These are phyloP conservation scores for Yueomyces sp. DNA, from an alignment of 1,139 yeast species.

Conservation along the genomic window DNA sequence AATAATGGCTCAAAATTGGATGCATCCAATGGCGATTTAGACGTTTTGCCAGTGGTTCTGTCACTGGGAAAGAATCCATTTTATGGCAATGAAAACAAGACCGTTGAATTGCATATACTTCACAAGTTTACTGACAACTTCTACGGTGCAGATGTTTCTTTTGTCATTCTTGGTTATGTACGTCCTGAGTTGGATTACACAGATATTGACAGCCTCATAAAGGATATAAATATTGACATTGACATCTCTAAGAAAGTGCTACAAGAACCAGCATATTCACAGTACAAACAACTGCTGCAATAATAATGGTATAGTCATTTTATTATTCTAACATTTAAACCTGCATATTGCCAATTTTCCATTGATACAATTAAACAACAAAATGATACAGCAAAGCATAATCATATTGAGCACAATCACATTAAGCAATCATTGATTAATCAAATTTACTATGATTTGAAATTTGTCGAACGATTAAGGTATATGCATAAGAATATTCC, in stretches of 20 bases:
- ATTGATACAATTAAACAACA: too few relatives aligned
- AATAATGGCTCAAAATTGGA: slow-evolving; percentile 47
- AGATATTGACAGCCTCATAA: slow-evolving; percentile 72
- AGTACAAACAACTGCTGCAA: slow-evolving; percentile 4
- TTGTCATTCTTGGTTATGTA: slow-evolving; percentile 72
- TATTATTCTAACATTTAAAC: too few relatives aligned
- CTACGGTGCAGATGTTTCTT: slow-evolving; percentile 68
- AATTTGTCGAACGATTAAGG: too few relatives aligned
- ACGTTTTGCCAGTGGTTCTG: slow-evolving; percentile 74
- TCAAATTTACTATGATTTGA: too few relatives aligned
- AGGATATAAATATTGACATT: slow-evolving; percentile 75
- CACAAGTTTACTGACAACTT: slow-evolving; percentile 57
- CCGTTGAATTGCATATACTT: slow-evolving; percentile 80
- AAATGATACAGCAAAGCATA: too few relatives aligned
- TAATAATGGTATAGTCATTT: not conserved
- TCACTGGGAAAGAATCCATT: slow-evolving; percentile 95
- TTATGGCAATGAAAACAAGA: slow-evolving; percentile 49
- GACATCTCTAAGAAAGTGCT: slow-evolving; percentile 36
- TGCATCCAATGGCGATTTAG: slow-evolving; percentile 27
- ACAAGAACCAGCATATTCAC: slow-evolving; percentile 5
- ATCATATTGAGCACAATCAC: too few relatives aligned
- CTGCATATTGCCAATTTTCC: too few relatives aligned
- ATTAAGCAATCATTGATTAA: too few relatives aligned
- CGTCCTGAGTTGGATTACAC: slow-evolving; percentile 86
- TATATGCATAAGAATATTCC: too few relatives aligned